These are phyloP conservation scores for Yamadazyma buinensis DNA, from an alignment of 1,139 yeast species.

Conservation along the genomic window DNA sequence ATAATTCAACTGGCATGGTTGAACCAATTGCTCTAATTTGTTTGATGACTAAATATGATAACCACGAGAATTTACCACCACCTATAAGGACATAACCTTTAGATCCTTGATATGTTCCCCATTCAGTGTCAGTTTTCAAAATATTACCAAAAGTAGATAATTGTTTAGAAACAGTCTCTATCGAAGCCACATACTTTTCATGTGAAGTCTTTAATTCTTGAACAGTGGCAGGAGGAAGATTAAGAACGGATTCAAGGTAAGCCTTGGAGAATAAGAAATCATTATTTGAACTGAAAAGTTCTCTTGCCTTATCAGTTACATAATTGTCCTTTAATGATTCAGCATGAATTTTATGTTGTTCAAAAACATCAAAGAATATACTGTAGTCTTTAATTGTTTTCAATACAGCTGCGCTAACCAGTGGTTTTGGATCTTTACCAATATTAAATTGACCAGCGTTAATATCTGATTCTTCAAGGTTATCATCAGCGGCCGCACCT, in stretches of 20 bases:
- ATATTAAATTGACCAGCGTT: too few relatives aligned
- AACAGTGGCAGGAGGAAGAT: conserved; percentile 30
- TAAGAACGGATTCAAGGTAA: conserved; percentile 37
- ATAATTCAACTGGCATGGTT: conserved; percentile 40
- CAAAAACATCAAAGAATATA: conserved; percentile 30
- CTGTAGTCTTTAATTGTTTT: conserved; percentile 24
- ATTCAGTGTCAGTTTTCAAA: conserved; percentile 30
- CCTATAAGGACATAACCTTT: conserved; percentile 43
- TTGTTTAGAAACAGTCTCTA: conserved; percentile 27
- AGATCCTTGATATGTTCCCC: conserved; percentile 33
- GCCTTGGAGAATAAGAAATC: conserved; percentile 34
- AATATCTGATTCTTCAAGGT: neutral
- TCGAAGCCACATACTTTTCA: conserved; percentile 26
- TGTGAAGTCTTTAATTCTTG: conserved; percentile 32
- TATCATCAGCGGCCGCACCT: neutral
- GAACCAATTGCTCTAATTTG: conserved; percentile 41
- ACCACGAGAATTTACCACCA: conserved; percentile 44
- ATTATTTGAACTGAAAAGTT: conserved; percentile 21
- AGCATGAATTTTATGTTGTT: conserved; percentile 23
- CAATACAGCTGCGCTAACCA: conserved; percentile 1
- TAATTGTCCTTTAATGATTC: conserved; percentile 35
- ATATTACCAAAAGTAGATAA: conserved; percentile 38
- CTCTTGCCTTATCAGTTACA: conserved; percentile 29
- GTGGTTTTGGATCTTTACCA: neutral
- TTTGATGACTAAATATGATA: conserved; percentile 39